Base-by-base conservation (phyloP, 2,329 filamentous ascomycete genomes). In the Sporothrix brunneoviolacea region DNA sequence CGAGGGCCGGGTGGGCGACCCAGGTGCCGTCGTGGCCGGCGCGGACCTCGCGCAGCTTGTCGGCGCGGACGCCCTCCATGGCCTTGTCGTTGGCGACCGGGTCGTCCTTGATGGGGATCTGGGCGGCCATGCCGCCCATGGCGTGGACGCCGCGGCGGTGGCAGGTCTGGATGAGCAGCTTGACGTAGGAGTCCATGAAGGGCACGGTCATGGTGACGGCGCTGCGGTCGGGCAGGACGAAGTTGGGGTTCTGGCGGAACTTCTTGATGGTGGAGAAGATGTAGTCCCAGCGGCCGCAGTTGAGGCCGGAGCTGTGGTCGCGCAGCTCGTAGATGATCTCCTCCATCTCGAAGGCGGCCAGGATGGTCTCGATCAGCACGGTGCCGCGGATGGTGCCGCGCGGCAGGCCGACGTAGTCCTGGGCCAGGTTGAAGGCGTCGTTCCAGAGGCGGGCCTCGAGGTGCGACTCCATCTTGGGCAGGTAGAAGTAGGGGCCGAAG, bases 181-280 rank as follows among this genome's bases (percentile, higher is more conserved):
- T 94, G 64, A 97, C 88, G 64, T 98, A 98, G 43, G 93, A 82
- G 60, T 97, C 80, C 93, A 98, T 97, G 73, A 98, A 98, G 12
- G 93, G 93, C 2, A 91, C 86, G 12, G 91, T 97, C 93, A 98
- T 97, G 60, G 93, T 98, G 50, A 98, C 89, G 54, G 82, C 78
- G 50, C 84, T 84, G 55, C 93, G 88, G 69, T 98, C 91, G 24
- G 93, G 93, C 18, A 98, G 84, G 51, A 97, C 83, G 66, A 97
- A 97, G 72, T 85, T 84, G 62, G 87, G 77, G 76, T 96, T 93
- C 64, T 95, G 83, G 66, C 93, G 88, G 86, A 97, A 95, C 71
- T 95, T 95, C 81, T 98, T 98, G 77, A 98, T 97, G 65, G 91
- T 89, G 68, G 86, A 93, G 79, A 98, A 98, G 73, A 98, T 97